Conservation (phyloP, 2,329 filamentous ascomycete genomes). For the Cordyceps fumosorosea region DNA sequence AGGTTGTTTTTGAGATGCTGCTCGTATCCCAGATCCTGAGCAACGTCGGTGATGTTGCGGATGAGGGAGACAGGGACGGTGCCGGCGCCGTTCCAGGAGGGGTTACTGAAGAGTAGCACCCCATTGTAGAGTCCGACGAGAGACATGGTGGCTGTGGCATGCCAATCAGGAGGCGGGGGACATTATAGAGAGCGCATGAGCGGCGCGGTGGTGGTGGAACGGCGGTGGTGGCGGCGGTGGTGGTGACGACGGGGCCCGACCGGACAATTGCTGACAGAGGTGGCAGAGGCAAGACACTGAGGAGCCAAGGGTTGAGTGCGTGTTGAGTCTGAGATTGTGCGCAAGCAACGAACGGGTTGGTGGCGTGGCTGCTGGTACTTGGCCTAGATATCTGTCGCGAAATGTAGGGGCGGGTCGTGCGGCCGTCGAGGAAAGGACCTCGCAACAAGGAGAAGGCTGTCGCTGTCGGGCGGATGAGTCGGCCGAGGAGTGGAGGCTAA, state of each 20-base stretch:
- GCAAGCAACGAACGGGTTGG: neutral
- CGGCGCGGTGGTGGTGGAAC: neutral
- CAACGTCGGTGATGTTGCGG: slow-evolving; percentile 49
- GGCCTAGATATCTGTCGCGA: neutral
- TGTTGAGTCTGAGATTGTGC: neutral
- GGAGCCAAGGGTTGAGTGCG: neutral
- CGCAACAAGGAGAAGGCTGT: neutral
- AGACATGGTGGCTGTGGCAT: slow-evolving; percentile 20
- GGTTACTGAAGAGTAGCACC: slow-evolving; percentile 55
- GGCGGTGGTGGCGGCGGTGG: neutral
- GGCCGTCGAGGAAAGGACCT: neutral
- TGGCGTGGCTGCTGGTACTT: neutral
- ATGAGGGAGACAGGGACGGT: slow-evolving; percentile 48
- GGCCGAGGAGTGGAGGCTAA: neutral
- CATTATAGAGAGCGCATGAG: slow-evolving; percentile 12
- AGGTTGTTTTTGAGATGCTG: slow-evolving; percentile 51
- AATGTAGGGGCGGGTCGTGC: neutral
- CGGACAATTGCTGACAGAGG: neutral
- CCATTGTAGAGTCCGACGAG: slow-evolving; percentile 45
- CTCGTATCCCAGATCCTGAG: slow-evolving; percentile 47
- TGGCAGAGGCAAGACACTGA: neutral
- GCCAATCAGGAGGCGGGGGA: slow-evolving; percentile 7
- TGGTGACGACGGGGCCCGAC: neutral
- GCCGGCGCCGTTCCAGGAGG: slow-evolving; percentile 43
- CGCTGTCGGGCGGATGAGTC: neutral